Evolutionary conservation across 352 stramenopile genomes (phyloP), one percentile per base, ranked within the genome.

Genomic region (Pythium folliculosum): DNA sequence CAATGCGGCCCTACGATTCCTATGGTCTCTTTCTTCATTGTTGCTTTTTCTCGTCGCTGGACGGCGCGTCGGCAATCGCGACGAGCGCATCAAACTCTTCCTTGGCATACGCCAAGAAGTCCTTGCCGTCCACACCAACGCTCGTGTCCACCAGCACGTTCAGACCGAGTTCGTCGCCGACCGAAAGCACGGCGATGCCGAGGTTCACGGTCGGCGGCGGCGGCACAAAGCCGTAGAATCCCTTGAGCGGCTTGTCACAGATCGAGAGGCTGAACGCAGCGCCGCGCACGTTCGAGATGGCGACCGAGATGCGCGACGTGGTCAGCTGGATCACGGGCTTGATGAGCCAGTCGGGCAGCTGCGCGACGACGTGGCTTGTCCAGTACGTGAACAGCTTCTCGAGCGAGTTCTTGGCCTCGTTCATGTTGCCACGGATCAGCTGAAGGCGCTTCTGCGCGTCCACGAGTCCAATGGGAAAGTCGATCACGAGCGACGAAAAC

Each of bases 201-300:
- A 94, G 72, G 63, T 94, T 94, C 60, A 94, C 84, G 3, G 77
- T 84, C 49, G 86, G 86, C 54, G 86, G 86, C n/a, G 86, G 86
- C 13, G 86, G 86, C 53, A 92, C 78, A 58, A 94, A 94, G 10
- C 80, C 86, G 48, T 80, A 91, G 51, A 88, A 90, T 12, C 80
- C 82, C 8, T 80, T 71, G 37, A 94, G 65, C 44, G 74, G 68
- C 44, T 77, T 74, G 61, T 77, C 78, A 53, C 82, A 91, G 25
- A 94, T 63, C 37, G 64, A 73, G 25, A 91, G 70, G 50, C 83
- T 75, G 10, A 86, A 76, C 10, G 78, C 71, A 19, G 73, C 82
- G 17, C 70, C 81, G 38, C 84, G 84, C 43, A 94, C 84, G 60
- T 94, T 94, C 17, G 72, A 86, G 23, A 82, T 78, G 16, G 84